phyloP scores from a whole-genome alignment of 163 green algal genomes.

The Trebouxiophyceae sp. region DNA sequence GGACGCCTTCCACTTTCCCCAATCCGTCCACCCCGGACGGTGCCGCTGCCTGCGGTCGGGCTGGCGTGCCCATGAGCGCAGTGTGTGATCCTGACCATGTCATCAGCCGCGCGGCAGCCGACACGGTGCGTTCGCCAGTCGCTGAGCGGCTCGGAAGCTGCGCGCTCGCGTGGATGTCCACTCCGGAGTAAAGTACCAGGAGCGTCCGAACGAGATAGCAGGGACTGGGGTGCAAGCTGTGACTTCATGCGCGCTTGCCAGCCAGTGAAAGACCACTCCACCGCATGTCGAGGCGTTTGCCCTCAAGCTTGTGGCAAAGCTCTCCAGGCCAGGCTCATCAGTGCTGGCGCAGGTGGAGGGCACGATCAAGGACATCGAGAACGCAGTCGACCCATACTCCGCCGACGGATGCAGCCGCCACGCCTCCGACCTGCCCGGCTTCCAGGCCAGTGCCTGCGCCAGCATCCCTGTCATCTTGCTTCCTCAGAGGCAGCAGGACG shows the following conservation, averaged over 20 bases:
- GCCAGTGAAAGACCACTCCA: neutral
- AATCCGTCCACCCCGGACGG: constrained; percentile 24
- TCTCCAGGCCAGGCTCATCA: neutral
- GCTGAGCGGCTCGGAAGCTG: neutral
- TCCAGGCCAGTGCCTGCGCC: no score
- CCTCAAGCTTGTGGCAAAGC: no score
- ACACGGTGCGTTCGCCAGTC: neutral
- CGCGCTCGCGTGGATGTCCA: no score
- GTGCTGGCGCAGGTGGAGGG: constrained; percentile 31
- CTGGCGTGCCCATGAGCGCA: neutral
- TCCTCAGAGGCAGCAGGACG: no score
- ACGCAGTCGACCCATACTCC: constrained; percentile 34
- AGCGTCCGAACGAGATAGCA: no score
- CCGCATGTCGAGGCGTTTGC: no score
- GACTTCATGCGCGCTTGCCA: neutral
- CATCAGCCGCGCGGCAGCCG: neutral
- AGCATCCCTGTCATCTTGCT: no score
- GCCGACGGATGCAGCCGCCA: constrained; percentile 19
- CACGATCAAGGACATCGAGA: constrained; percentile 44
- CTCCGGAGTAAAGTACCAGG: no score
- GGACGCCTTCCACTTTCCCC: constrained; percentile 39
- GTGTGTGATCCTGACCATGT: neutral
- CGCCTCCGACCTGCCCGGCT: constrained; percentile 21
- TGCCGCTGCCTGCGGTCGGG: neutral
- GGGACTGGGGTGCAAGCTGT: no score